A percentile compares a stretch with the other conserved stretches of the same genome.
Evolutionary conservation across 345 rosid species (phyloP).

Genomic region (Bruguiera gymnorhiza): DNA sequence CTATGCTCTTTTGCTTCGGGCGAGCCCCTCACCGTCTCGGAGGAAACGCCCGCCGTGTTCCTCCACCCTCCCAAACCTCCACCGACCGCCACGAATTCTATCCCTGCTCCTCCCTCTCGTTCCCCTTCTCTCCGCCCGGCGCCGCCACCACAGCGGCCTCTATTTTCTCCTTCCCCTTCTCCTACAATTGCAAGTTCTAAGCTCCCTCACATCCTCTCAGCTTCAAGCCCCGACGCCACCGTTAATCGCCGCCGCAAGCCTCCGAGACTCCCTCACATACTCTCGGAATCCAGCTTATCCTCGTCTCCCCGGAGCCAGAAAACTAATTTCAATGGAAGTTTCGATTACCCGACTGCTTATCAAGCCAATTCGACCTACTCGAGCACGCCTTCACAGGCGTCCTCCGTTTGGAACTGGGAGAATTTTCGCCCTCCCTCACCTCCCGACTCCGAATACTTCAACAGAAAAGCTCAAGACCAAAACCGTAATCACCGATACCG

Average conservation of each 20-base stretch:
- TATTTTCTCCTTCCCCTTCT: constrained; percentile 37
- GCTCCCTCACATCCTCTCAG: constrained; percentile 49
- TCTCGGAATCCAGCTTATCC: constrained; percentile 76
- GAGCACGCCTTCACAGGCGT: constrained; percentile 75
- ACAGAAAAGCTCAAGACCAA: constrained; percentile 39
- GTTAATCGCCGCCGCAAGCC: constrained; percentile 31
- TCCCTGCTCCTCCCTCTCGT: constrained; percentile 43
- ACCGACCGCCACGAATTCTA: constrained; percentile 16
- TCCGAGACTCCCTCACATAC: constrained; percentile 78
- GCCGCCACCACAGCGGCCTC: constrained; percentile 33
- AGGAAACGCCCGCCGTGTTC: constrained; percentile 78
- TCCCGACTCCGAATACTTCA: constrained; percentile 82
- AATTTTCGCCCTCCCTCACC: constrained; percentile 94
- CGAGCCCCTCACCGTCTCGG: constrained; percentile 73
- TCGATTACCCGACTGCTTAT: constrained; percentile 59
- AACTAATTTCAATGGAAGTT: constrained; percentile 44
- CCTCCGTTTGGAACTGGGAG: constrained; percentile 99
- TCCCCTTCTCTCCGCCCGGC: constrained; percentile 42
- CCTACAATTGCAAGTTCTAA: constrained; percentile 51
- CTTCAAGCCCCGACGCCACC: constrained; percentile 30
- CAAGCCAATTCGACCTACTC: constrained; percentile 67
- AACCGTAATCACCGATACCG: constrained; percentile 13
- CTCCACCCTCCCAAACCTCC: constrained; percentile 41
- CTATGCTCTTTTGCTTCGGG: constrained; percentile 77
- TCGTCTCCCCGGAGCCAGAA: constrained; percentile 63